Percentiles rank a stretch among this genome's conserved stretches.
phyloP scores from a whole-genome alignment of 164 flowering plant species.

The Macadamia tetraphylla region DNA sequence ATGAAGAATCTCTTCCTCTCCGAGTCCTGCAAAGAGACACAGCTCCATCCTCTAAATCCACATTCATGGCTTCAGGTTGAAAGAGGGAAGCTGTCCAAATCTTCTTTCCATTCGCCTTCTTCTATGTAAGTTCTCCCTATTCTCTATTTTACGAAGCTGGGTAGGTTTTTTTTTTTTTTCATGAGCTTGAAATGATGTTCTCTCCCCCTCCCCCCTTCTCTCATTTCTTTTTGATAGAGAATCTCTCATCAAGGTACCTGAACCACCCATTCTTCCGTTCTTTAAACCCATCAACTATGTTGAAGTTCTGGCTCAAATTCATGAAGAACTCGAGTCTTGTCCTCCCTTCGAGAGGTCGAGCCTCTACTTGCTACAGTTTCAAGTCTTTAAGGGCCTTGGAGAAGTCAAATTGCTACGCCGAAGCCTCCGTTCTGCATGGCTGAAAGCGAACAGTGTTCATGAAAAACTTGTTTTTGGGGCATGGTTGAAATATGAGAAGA shows the following conservation, averaged over 20 bases:
- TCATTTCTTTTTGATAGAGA: conserved; percentile 49
- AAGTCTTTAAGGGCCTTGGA: conserved; percentile 88
- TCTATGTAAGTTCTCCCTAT: conserved; percentile 62
- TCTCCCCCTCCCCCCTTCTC: neutral
- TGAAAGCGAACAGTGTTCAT: conserved; percentile 56
- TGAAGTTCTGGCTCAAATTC: conserved; percentile 89
- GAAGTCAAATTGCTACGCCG: conserved; percentile 78
- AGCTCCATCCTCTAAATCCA: conserved; percentile 72
- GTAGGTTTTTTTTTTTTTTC: neutral
- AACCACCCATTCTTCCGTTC: conserved; percentile 68
- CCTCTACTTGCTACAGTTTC: conserved; percentile 77
- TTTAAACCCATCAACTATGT: conserved; percentile 92
- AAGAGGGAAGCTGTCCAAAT: conserved; percentile 83
- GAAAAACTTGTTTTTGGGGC: conserved; percentile 86
- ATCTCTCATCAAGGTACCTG: conserved; percentile 83
- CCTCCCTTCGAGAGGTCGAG: conserved; percentile 52
- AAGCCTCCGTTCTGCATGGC: conserved; percentile 83
- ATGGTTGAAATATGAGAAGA: conserved; percentile 92
- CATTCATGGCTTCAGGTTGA: conserved; percentile 99
- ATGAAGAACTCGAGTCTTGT: conserved; percentile 89
- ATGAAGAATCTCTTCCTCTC: conserved; percentile 86
- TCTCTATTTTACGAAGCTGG: neutral
- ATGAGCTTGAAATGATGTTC: neutral
- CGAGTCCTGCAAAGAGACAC: conserved; percentile 81
- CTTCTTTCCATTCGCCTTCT: conserved; percentile 51